These are phyloP conservation scores for Thraustochytrium striatum DNA, from an alignment of 352 stramenopile genomes.

Conservation along the genomic window DNA sequence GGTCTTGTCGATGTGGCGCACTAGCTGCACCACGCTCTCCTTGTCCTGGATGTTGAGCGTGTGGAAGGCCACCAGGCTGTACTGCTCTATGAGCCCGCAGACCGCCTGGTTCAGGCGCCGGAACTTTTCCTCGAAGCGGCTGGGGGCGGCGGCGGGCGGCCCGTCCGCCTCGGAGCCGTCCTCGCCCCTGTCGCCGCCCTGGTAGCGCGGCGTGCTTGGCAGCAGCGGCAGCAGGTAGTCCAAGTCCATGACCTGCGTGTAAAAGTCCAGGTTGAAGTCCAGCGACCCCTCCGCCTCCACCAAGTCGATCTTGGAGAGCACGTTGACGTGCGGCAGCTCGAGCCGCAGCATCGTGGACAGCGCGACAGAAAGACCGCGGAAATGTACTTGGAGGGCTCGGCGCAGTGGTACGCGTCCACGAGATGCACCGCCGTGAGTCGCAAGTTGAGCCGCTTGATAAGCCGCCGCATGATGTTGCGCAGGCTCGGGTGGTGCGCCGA, in stretches of 20 bases:
- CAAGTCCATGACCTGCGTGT: slow-evolving; percentile 23
- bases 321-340: slow-evolving; percentile 95
- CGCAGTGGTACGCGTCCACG: slow-evolving; percentile 86
- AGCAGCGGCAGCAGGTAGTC: slow-evolving; percentile 15
- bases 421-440: slow-evolving; percentile 86
- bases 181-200: background rate
- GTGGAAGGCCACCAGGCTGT: slow-evolving; percentile 47
- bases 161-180: background rate
- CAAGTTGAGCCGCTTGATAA: slow-evolving; percentile 64
- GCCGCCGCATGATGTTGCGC: slow-evolving; percentile 86
- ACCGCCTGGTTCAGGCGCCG: slow-evolving; percentile 34
- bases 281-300: slow-evolving; percentile 77
- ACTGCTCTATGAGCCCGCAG: slow-evolving; percentile 45
- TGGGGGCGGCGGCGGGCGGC: too few species aligned
- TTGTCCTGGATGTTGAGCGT: slow-evolving; percentile 49
- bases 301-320: slow-evolving; percentile 98
- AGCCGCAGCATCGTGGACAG: slow-evolving; percentile 95
- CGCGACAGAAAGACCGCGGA: slow-evolving; percentile 88
- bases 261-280: slow-evolving; percentile 13
- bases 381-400: slow-evolving; percentile 94
- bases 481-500: slow-evolving; percentile 98
- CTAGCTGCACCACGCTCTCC: background rate
- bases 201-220: background rate
- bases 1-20: slow-evolving; percentile 49
- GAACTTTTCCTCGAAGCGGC: background rate